Percentiles rank a stretch among this genome's conserved stretches.
phyloP scores from a whole-genome alignment of 1,284 basidiomycete species.

The Moesziomyces globuligerus region DNA sequence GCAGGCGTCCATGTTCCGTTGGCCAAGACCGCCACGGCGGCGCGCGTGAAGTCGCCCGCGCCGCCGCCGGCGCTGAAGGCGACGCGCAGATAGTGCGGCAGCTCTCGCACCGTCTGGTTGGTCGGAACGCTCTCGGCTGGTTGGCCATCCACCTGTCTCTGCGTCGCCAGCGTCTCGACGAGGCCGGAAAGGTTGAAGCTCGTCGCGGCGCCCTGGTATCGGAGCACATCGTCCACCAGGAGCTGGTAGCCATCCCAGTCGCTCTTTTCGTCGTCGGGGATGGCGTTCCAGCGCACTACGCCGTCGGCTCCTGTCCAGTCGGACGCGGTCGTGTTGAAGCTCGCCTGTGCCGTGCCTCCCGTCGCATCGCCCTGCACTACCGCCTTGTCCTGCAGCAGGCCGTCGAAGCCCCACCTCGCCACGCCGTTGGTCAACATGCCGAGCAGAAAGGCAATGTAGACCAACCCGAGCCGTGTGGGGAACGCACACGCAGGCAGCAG shows the following conservation, averaged over 20 bases:
- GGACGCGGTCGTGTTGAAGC: slow-evolving; percentile 70
- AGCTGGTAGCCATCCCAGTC: slow-evolving; percentile 80
- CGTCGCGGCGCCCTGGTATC: slow-evolving; percentile 75
- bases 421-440: slow-evolving; percentile 76
- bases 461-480: slow-evolving; percentile 79
- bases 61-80: slow-evolving; percentile 75
- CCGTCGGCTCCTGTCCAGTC: slow-evolving; percentile 11
- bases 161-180: slow-evolving; percentile 5
- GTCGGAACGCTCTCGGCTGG: neutral
- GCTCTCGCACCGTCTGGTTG: slow-evolving; percentile 70
- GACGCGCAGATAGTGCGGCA: slow-evolving; percentile 82
- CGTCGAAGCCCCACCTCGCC: slow-evolving; percentile 72
- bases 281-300: slow-evolving; percentile 73
- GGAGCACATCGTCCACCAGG: slow-evolving; percentile 84
- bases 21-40: slow-evolving; percentile 76
- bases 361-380: slow-evolving; percentile 81
- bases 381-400: slow-evolving; percentile 80
- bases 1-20: slow-evolving; percentile 79
- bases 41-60: slow-evolving; percentile 82
- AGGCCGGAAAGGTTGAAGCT: slow-evolving; percentile 48
- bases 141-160: slow-evolving; percentile 3
- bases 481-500: slow-evolving; percentile 82
- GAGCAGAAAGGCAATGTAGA: slow-evolving; percentile 82
- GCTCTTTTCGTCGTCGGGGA: slow-evolving; percentile 69
- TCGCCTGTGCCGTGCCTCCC: slow-evolving; percentile 76